A percentile compares a stretch with the other conserved stretches of the same genome.
These are phyloP conservation scores for Cadophora sp. DNA, from an alignment of 2,329 filamentous ascomycete species.

Conservation along the genomic window DNA sequence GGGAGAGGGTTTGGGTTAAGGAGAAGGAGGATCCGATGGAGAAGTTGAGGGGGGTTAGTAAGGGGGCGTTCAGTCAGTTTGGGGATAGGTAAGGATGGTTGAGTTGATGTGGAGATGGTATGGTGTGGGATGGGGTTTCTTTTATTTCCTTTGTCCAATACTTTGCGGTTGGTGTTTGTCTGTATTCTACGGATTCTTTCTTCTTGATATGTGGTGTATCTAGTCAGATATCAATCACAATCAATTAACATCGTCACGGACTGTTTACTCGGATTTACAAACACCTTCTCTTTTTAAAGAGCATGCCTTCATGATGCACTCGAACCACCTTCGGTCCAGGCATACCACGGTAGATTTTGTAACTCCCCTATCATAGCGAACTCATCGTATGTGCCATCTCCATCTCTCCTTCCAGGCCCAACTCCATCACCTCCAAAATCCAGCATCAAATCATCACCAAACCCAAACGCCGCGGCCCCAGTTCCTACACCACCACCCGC, in stretches of 20 bases:
- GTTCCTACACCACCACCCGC: neutral
- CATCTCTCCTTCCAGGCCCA: neutral
- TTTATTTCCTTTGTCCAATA: neutral
- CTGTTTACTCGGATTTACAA: too few species aligned
- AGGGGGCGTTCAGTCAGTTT: neutral
- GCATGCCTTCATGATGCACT: neutral
- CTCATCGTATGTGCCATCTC: neutral
- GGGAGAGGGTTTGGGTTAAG: neutral
- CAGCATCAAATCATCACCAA: slow-evolving; percentile 27
- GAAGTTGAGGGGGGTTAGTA: neutral
- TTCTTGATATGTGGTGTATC: neutral
- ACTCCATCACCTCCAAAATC: slow-evolving; percentile 10
- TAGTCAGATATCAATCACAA: neutral
- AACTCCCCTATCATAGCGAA: neutral
- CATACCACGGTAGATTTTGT: slow-evolving; percentile 4
- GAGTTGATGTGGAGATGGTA: neutral
- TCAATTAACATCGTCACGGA: neutral
- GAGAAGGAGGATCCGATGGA: neutral
- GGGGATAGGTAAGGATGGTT: neutral
- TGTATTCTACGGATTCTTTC: neutral
- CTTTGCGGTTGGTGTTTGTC: neutral
- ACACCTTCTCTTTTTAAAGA: too few species aligned
- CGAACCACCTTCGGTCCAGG: neutral
- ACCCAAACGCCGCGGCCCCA: neutral
- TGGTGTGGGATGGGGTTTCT: neutral